Base-by-base conservation (phyloP, 83 land plant genomes). In the Thuja plicata region DNA sequence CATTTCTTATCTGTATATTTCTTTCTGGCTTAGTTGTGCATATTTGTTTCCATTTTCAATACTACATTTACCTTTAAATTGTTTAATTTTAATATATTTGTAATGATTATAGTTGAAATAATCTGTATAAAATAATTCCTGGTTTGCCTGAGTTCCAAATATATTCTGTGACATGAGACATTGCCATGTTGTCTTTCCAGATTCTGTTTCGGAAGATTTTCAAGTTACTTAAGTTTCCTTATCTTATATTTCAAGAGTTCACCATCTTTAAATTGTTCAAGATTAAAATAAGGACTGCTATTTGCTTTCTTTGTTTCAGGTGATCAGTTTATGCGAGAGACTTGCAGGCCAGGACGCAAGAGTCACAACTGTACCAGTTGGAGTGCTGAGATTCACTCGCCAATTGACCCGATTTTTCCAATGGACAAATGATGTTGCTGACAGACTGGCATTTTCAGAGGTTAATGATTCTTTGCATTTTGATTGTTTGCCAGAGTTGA, bases 351-450 rank as follows among this genome's bases (percentile, higher is more conserved):
- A 98, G 90, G 98, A 97, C 90, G 99, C 99, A 78, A 97, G 96
- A 90, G 98, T 98, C 24, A 98, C 99, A 16, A 98, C 96, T n/a
- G 99, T 98, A 34, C 99, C 99, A 38, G 96, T 98, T 30, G 96
- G 95, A 70, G 92, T 98, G 84, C 92, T 98, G 87, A 97, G 92
- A 88, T 89, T 95, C 1, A 96, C 99, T 60, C 96, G 99, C 35
- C 94, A 95, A 87, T 86, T 98, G 12, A 96, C 99, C 70, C 94
- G 99, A 0, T 89, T 96, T 50, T 98, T 98, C 91, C 98, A 98
- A 88, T 98, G 99, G 99, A 98, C 99, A 41, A 96, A 93, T 88
- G 98, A 98, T 92, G 99, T 95, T 90, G 99, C 99, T 88, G 99
- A 98, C 92, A 96, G 99, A 81, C 89, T 98, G 57, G 99, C 99